These are phyloP conservation scores for Heracleum sosnowskyi DNA, from an alignment of 129 eudicot genomes.

Conservation along the genomic window DNA sequence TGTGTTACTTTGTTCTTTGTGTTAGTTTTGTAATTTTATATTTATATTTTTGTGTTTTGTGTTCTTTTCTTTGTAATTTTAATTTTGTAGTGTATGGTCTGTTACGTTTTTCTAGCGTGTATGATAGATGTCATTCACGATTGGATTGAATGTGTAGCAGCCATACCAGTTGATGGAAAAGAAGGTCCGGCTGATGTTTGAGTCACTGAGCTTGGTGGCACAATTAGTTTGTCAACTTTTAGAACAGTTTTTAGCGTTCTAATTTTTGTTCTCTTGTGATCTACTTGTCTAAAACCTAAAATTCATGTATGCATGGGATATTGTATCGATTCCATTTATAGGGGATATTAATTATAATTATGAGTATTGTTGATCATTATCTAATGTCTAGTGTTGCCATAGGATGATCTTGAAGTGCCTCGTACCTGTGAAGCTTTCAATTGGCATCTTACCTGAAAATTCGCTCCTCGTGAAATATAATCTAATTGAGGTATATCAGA, in stretches of 20 bases:
- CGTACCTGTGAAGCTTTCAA: slow-evolving; percentile 95
- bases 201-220: slow-evolving; percentile 97
- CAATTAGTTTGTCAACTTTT: slow-evolving; percentile 50
- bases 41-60: no score
- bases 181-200: slow-evolving; percentile 98
- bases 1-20: no score
- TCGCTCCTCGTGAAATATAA: slow-evolving; percentile 64
- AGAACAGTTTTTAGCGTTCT: background rate
- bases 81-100: no score
- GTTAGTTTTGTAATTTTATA: no score
- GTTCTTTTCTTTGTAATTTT: no score
- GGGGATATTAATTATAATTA: slow-evolving; percentile 33
- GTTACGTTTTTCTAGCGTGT: no score
- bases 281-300: background rate
- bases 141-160: slow-evolving; percentile 94
- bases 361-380: background rate
- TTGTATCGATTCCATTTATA: slow-evolving; percentile 88
- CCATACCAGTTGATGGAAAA: slow-evolving; percentile 84
- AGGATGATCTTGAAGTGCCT: slow-evolving; percentile 97
- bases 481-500: slow-evolving; percentile 51
- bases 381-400: slow-evolving; percentile 14
- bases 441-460: slow-evolving; percentile 76
- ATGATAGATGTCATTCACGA: slow-evolving; percentile 93
- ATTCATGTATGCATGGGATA: slow-evolving; percentile 54
- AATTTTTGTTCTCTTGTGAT: background rate